Evolutionary conservation across 306 rosid genomes (phyloP).

Genomic region (Cotoneaster glaucophyllus): DNA sequence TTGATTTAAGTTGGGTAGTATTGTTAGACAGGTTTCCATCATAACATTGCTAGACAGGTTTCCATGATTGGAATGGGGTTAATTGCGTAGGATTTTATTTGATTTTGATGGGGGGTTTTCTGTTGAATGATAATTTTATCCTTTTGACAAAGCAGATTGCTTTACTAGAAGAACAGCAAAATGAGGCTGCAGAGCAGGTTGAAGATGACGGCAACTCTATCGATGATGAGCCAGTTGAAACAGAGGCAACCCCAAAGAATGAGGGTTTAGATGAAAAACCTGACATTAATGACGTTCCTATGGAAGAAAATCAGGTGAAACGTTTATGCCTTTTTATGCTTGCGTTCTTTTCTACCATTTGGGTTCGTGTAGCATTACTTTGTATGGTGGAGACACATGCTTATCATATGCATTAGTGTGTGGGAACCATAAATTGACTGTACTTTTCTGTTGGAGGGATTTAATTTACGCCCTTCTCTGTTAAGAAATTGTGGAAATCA

Average conservation of each 20-base stretch:
- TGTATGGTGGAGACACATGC: not conserved
- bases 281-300: conserved; percentile 81
- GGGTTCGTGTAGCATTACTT: not conserved
- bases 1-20: not conserved
- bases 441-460: not conserved
- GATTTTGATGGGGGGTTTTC: conserved; percentile 4
- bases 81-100: not conserved
- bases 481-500: not conserved
- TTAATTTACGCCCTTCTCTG: not conserved
- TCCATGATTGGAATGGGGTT: not conserved
- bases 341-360: not conserved
- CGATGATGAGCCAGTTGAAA: conserved; percentile 40
- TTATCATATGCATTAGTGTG: not conserved
- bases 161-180: conserved; percentile 78
- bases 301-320: conserved; percentile 85
- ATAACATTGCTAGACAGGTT: not conserved
- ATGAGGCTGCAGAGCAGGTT: conserved; percentile 51
- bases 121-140: conserved; percentile 21
- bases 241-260: conserved; percentile 36
- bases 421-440: not conserved
- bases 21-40: not conserved
- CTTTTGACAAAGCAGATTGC: conserved; percentile 58
- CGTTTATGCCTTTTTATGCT: not conserved
- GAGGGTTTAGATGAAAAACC: conserved; percentile 70
- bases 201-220: conserved; percentile 56